These are phyloP conservation scores for Aegilops sharonensis DNA, from an alignment of 176 grass and related monocot species.

Conservation along the genomic window DNA sequence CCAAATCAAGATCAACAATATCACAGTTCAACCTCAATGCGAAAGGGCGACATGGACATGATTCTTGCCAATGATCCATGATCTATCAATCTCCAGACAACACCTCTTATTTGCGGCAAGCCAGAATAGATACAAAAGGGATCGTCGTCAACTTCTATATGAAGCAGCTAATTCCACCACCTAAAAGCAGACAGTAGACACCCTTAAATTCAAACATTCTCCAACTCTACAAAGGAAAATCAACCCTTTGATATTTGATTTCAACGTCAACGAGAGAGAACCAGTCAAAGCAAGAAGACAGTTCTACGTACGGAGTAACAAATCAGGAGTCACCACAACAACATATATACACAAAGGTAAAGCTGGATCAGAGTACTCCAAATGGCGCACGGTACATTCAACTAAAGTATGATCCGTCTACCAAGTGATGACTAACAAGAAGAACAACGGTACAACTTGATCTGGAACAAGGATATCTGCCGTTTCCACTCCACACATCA, in stretches of 20 bases:
- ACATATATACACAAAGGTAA: background rate
- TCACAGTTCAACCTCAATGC: too few relatives aligned
- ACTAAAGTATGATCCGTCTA: background rate
- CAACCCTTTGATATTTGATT: background rate
- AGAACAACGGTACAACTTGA: background rate
- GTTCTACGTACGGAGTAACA: background rate
- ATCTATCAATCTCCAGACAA: background rate
- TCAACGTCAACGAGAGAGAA: background rate
- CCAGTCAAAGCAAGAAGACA: background rate
- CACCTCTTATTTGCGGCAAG: background rate
- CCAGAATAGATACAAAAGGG: background rate
- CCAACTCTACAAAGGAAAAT: too few relatives aligned
- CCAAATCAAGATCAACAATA: too few relatives aligned
- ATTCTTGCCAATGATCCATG: background rate
- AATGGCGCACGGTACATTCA: background rate
- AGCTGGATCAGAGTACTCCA: background rate
- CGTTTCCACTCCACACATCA: background rate
- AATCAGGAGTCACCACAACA: background rate
- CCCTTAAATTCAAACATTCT: background rate
- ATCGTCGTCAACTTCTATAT: too few relatives aligned
- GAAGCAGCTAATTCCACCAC: background rate
- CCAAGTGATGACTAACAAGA: background rate
- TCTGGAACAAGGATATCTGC: background rate
- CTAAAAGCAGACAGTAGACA: background rate
- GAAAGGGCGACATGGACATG: too few relatives aligned